phyloP scores from a whole-genome alignment of 2,329 filamentous ascomycete species.

The Microsporum canis region DNA sequence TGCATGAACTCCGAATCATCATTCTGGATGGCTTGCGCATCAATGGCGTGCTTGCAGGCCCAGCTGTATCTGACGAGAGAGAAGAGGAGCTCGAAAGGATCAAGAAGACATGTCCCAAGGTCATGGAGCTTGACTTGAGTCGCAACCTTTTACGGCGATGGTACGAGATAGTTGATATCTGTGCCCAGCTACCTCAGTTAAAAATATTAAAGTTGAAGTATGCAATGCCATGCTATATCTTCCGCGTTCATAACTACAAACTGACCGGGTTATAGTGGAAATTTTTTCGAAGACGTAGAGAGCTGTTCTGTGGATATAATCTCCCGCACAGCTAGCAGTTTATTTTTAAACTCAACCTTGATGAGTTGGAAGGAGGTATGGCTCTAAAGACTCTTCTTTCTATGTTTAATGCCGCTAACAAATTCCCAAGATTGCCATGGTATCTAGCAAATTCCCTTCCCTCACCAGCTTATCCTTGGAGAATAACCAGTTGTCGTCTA shows the following conservation, averaged over 20 bases:
- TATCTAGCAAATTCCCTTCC: constrained; percentile 26
- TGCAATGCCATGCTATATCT: constrained; percentile 20
- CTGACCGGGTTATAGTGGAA: constrained; percentile 47
- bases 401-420: neutral
- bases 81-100: constrained; percentile 40
- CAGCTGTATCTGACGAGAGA: constrained; percentile 15
- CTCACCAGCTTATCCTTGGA: constrained; percentile 26
- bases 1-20: constrained; percentile 67
- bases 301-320: constrained; percentile 20
- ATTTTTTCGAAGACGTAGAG: constrained; percentile 46
- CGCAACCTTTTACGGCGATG: constrained; percentile 66
- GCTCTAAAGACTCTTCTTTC: neutral
- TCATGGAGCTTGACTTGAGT: constrained; percentile 69
- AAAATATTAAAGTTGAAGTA: constrained; percentile 61
- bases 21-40: constrained; percentile 70
- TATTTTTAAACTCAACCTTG: constrained; percentile 57
- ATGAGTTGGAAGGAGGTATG: constrained; percentile 53
- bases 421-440: constrained; percentile 23
- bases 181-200: constrained; percentile 55
- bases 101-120: constrained; percentile 43
- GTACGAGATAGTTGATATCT: constrained; percentile 58
- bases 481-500: constrained; percentile 27
- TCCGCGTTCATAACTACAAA: constrained; percentile 6
- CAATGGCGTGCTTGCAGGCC: constrained; percentile 24
- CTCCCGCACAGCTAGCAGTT: constrained; percentile 45